These are phyloP conservation scores for Aureoboletus auriporus DNA, from an alignment of 768 basidiomycete species.

Conservation along the genomic window DNA sequence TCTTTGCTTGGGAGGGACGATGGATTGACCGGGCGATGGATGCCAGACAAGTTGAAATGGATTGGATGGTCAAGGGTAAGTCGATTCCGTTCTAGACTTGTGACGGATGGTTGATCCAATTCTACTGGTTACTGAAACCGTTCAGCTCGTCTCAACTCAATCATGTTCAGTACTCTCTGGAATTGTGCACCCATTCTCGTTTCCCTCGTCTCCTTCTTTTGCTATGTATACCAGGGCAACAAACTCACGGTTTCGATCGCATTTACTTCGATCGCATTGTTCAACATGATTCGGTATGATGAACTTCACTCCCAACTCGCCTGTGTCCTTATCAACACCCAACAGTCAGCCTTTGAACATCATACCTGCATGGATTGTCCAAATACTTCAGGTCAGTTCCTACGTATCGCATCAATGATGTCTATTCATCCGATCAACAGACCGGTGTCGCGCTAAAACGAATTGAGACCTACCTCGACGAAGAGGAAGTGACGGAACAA, in stretches of 20 bases:
- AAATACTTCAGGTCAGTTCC: conserved; percentile 53
- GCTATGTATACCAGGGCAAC: conserved; percentile 67
- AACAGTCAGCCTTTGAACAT: conserved; percentile 66
- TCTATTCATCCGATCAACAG: conserved; percentile 20
- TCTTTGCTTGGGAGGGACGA: conserved; percentile 39
- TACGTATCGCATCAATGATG: too few relatives aligned
- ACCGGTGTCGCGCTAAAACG: conserved; percentile 56
- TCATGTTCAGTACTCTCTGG: conserved; percentile 74
- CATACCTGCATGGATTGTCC: conserved; percentile 77
- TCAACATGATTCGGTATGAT: conserved; percentile 72
- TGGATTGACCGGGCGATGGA: conserved; percentile 40
- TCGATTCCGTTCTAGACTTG: background rate
- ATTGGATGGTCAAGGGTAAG: conserved; percentile 71
- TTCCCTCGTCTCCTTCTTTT: conserved; percentile 75
- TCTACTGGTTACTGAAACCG: background rate
- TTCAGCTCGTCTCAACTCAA: conserved; percentile 63
- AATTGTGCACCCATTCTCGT: conserved; percentile 72
- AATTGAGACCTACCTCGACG: conserved; percentile 55
- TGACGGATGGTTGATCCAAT: conserved; percentile 1
- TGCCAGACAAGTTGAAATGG: conserved; percentile 65
- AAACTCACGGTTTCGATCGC: conserved; percentile 75
- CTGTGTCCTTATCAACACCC: background rate
- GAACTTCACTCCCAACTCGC: background rate
- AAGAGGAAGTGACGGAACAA: conserved; percentile 59
- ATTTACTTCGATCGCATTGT: conserved; percentile 85